Evolutionary conservation across 2,329 filamentous ascomycete species (phyloP).

Genomic region (Xylariaceae sp.): DNA sequence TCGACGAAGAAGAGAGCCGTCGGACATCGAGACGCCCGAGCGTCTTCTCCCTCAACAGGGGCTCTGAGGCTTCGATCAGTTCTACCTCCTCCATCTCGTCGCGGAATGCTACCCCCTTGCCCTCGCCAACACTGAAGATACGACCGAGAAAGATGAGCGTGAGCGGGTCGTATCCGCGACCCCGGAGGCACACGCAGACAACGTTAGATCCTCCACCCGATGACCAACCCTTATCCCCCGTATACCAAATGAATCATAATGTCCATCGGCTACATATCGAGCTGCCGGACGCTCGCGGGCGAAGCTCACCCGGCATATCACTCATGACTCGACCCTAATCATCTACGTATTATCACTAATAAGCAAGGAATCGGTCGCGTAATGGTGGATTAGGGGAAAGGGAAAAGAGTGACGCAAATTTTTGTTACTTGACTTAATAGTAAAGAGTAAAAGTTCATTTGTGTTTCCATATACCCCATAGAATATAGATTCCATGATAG

Average conservation of each 20-base stretch:
- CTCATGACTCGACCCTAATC: constrained; percentile 21
- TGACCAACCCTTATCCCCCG: constrained; percentile 3
- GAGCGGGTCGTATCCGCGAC: constrained; percentile 24
- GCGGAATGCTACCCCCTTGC: constrained; percentile 17
- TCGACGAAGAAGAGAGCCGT: constrained; percentile 25
- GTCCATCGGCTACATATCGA: constrained; percentile 21
- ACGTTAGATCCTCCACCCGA: constrained; percentile 6
- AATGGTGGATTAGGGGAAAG: too few relatives aligned
- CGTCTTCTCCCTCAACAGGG: constrained; percentile 26
- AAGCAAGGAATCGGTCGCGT: too few relatives aligned
- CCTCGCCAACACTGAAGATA: constrained; percentile 17
- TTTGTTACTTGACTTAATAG: too few relatives aligned
- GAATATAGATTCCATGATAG: too few relatives aligned
- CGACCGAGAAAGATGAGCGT: constrained; percentile 30
- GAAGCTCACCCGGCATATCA: constrained; percentile 28
- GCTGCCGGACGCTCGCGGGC: constrained; percentile 19
- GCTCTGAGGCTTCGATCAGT: constrained; percentile 21
- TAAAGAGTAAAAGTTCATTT: too few relatives aligned
- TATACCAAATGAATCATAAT: constrained; percentile 13
- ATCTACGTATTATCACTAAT: too few relatives aligned
- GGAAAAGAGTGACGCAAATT: too few relatives aligned
- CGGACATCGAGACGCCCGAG: constrained; percentile 23
- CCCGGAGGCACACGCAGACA: constrained; percentile 24
- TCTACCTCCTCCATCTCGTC: constrained; percentile 25
- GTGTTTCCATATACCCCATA: too few relatives aligned